phyloP scores from a whole-genome alignment of 768 basidiomycete genomes.

The Royoungia palumana region DNA sequence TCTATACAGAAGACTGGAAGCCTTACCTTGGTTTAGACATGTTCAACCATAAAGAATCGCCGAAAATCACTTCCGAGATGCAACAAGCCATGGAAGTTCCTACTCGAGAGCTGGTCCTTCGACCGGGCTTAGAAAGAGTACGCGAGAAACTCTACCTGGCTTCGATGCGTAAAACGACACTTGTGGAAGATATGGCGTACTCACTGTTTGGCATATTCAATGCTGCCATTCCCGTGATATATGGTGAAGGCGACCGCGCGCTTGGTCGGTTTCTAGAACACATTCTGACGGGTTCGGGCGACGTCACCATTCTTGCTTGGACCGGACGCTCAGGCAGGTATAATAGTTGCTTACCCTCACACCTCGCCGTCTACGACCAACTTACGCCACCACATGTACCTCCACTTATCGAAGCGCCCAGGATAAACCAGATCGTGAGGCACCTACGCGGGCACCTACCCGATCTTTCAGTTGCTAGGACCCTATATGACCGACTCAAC shows the following conservation, averaged over 20 bases:
- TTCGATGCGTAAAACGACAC: not conserved
- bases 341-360: constrained; percentile 1
- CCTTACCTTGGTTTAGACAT: not conserved
- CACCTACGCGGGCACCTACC: not conserved
- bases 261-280: not conserved
- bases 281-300: not conserved
- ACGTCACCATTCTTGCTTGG: not conserved
- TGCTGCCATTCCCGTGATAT: too few relatives aligned
- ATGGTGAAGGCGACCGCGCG: too few relatives aligned
- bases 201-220: too few relatives aligned
- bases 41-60: not conserved
- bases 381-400: not conserved
- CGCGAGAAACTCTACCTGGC: constrained; percentile 1
- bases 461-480: not conserved
- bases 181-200: not conserved
- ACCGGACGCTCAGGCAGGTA: not conserved
- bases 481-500: not conserved
- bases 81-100: not conserved
- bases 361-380: not conserved
- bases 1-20: not conserved
- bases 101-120: not conserved
- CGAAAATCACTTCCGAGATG: not conserved
- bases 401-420: not conserved
- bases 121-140: not conserved
- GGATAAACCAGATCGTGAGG: not conserved